Percentiles rank a stretch among this genome's conserved stretches.
These are phyloP conservation scores for Candida montana DNA, from an alignment of 805 yeast genomes.

Conservation along the genomic window DNA sequence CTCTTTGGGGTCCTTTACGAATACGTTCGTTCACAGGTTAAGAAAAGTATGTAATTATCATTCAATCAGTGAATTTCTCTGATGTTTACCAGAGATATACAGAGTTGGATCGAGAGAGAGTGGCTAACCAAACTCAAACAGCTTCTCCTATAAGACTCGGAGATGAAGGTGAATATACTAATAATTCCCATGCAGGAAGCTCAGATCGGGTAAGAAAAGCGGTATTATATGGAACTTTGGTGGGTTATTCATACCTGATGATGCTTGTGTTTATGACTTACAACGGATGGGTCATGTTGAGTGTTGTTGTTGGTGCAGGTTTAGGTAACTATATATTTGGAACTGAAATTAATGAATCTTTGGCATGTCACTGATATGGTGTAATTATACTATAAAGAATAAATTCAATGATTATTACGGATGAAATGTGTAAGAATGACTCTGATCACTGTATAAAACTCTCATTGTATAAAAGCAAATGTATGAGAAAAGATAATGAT, in stretches of 20 bases:
- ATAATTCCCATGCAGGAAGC: conserved; percentile 13
- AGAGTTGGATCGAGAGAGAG: not conserved
- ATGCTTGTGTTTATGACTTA: conserved; percentile 87
- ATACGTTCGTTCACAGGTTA: conserved; percentile 34
- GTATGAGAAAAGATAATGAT: no score
- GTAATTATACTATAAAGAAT: no score
- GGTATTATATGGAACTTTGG: conserved; percentile 55
- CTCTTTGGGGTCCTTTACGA: conserved; percentile 56
- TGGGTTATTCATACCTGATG: conserved; percentile 61
- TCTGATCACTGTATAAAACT: no score
- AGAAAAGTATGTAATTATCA: conserved; percentile 18
- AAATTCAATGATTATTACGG: no score
- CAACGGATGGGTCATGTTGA: conserved; percentile 78
- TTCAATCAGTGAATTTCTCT: not conserved
- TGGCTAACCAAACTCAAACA: conserved; percentile 5
- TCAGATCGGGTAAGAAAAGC: conserved; percentile 30
- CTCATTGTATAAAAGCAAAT: no score
- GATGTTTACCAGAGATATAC: not conserved
- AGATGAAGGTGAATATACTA: conserved; percentile 10
- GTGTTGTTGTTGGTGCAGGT: conserved; percentile 69
- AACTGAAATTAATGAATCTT: conserved; percentile 18
- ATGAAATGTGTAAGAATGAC: no score
- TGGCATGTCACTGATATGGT: conserved; percentile 25
- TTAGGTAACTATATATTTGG: conserved; percentile 64
- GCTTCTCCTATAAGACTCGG: conserved; percentile 7